Conservation (phyloP, 257 asterid genomes). For the Salvia miltiorrhiza region DNA sequence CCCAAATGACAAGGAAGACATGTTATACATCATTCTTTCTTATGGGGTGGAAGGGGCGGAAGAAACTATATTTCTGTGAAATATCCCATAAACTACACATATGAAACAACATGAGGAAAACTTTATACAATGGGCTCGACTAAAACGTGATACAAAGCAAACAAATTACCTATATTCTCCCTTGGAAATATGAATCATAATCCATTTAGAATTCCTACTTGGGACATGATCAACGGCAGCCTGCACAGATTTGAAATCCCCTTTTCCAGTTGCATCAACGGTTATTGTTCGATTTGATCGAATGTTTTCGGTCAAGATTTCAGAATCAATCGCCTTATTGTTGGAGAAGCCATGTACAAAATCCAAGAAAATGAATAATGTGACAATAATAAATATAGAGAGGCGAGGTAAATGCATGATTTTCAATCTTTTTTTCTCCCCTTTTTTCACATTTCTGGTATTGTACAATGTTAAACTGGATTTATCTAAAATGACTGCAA, state of each 20-base stretch:
- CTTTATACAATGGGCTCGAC: not conserved
- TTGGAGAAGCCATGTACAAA: conserved; percentile 38
- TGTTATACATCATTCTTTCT: too few relatives aligned
- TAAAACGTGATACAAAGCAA: too few relatives aligned
- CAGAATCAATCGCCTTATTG: conserved; percentile 44
- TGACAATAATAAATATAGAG: conserved; percentile 20
- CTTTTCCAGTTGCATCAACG: conserved; percentile 64
- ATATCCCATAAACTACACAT: too few relatives aligned
- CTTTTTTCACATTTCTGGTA: not conserved
- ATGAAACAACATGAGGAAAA: not conserved
- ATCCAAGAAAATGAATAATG: conserved; percentile 24
- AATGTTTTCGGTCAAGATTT: conserved; percentile 40
- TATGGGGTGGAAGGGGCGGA: too few relatives aligned
- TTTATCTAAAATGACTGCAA: not conserved
- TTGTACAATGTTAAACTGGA: not conserved
- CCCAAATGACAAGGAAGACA: too few relatives aligned
- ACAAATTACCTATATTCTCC: conserved; percentile 65
- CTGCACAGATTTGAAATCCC: conserved; percentile 60
- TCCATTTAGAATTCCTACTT: conserved; percentile 62
- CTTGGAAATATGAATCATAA: conserved; percentile 52
- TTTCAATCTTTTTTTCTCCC: not conserved
- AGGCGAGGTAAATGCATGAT: conserved; percentile 24
- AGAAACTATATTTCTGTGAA: too few relatives aligned
- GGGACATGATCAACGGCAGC: conserved; percentile 75
- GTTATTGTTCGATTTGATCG: conserved; percentile 32